These are phyloP conservation scores for Asterophora parasitica DNA, from an alignment of 768 basidiomycete species.

Conservation along the genomic window DNA sequence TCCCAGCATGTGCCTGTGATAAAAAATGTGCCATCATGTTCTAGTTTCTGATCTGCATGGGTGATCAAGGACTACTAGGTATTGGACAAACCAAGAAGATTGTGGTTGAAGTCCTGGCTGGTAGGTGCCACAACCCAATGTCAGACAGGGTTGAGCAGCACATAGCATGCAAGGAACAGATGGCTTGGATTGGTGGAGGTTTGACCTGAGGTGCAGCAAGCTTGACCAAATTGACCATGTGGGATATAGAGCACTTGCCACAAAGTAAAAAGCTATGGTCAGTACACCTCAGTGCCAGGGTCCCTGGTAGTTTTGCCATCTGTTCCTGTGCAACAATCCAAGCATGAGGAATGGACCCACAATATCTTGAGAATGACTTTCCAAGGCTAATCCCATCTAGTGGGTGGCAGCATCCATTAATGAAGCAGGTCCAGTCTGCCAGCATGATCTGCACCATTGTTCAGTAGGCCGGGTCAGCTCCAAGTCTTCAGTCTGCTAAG, in stretches of 20 bases:
- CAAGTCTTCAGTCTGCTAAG: constrained; percentile 2
- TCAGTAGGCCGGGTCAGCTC: too few relatives aligned
- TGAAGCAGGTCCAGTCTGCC: constrained; percentile 3
- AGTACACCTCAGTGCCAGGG: not conserved
- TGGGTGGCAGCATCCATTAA: constrained; percentile 6
- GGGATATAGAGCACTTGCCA: constrained; percentile 13
- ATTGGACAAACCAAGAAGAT: too few relatives aligned
- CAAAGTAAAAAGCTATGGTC: constrained; percentile 5
- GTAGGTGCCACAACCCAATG: too few relatives aligned
- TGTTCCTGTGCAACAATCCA: constrained; percentile 14
- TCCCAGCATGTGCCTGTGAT: too few relatives aligned
- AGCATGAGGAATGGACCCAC: constrained; percentile 2
- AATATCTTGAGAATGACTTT: constrained; percentile 1
- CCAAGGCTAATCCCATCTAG: not conserved
- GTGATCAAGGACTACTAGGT: not conserved
- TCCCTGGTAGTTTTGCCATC: not conserved
- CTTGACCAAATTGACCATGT: constrained; percentile 7
- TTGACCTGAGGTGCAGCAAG: not conserved
- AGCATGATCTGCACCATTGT: too few relatives aligned
- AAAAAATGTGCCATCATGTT: too few relatives aligned
- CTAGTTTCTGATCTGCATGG: too few relatives aligned
- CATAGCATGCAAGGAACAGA: too few relatives aligned
- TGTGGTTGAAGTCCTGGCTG: too few relatives aligned
- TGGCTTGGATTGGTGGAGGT: too few relatives aligned
- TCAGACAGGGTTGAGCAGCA: too few relatives aligned